Evolutionary conservation across 108 stramenopile species (phyloP), one percentile per base, ranked within the genome.

Genomic region (Skeletonema menzelii): DNA sequence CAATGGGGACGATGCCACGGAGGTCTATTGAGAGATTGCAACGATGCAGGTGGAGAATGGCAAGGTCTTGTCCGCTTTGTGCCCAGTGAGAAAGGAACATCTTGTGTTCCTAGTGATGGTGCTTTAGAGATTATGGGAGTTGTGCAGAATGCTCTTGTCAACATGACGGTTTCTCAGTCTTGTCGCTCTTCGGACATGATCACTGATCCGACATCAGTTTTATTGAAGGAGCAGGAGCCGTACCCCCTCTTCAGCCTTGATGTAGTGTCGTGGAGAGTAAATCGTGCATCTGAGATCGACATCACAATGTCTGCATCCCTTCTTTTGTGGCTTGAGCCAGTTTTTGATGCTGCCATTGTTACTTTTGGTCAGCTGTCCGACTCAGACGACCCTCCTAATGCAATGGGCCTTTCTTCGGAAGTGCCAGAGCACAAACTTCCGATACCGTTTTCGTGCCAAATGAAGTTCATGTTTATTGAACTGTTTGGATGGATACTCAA

Each of bases 1-100:
- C 71, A 57, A 44, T 69, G 79, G 79, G 79, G 79, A 56, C 65
- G 72, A 65, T 79, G 79, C 46, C 79, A 73, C 20, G 72, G 55
- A 30, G 79, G 79, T 13, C 27, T 47, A 28, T 64, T 79, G 27
- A 47, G 65, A 5, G 79, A 79, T 37, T 79, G 79, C 32, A 63
- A 57, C 15, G 67, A 72, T 69, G 71, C 13, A 27, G 79, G 63
- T 1, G 62, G 47, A 12, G 42, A 35, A 26, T 64, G 46, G 24
- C 28, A 57, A 22, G 67, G 56, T 14, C 12, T 63, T 37, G 12
- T 46, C 24, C 67, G 46, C 7, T 79, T 73, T 57, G 67, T 73
- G 19, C 72, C 72, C 27, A 79, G 57, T 32, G 31, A 46, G 22
- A 47, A 27, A 10, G 31, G 62, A 5, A 67, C 68, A 40, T 46